Evolutionary conservation across 495 filamentous ascomycete genomes (phyloP), one percentile per base, ranked within the genome.

Genomic region (Aspergillus ellipticus): DNA sequence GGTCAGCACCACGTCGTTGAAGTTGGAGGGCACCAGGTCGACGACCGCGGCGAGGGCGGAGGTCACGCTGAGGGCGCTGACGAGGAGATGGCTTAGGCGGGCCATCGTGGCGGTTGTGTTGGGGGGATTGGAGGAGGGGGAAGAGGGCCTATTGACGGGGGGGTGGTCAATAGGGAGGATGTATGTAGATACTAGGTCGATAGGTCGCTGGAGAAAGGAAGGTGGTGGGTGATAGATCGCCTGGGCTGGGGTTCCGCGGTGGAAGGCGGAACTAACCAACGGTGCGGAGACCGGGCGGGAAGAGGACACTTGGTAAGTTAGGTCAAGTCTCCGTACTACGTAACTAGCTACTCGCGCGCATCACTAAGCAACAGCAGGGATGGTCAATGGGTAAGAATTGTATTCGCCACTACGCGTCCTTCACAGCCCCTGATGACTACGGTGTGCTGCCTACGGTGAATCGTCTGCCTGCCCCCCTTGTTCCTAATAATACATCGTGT

Each of bases 1-100:
- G 66, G 94, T 81, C 29, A 97, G 82, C 56, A 96, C 90, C 50
- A 95, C 80, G 8, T 86, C 74, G 73, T 97, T 92, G 70, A 97
- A 97, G 76, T 97, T 97, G 57, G 71, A 73, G 53, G 93, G 91
- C 58, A 88, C 84, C 50, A 97, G 85, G 72, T 97, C 92, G 56
- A 92, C 74, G 49, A 97, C 93, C 35, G 72, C 75, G 57, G 79
- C 78, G 62, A 60, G 53, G 51, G 75, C 74, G 31, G 62, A 67
- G 56, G 70, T 74, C 60, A 77, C 61, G 66, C 70, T 64, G 58
- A 81, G 66, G 42, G 66, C 59, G 63, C 75, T 71, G 55, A 77
- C 63, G 53, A 78, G 67, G 49, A 80, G 56, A 59, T 69, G 68
- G 71, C 67, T 77, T 56, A 80, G 64, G 48, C 76, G 74, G 71